Conservation (phyloP, 768 basidiomycete genomes). For the Russula abietina region DNA sequence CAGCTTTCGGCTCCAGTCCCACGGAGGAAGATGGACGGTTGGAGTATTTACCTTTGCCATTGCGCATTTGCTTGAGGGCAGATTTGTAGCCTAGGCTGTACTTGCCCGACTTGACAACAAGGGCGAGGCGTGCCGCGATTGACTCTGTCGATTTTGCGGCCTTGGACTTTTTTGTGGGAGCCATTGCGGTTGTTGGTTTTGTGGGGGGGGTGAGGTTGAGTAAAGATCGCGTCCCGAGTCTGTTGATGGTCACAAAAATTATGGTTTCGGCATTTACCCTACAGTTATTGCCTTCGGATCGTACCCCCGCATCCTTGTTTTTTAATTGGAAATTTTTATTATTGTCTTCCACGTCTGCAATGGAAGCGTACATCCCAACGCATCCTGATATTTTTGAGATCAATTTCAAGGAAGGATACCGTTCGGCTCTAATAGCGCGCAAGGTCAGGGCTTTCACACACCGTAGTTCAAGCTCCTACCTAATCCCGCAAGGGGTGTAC, state of each 20-base stretch:
- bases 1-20: slow-evolving; percentile 98
- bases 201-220: slow-evolving; percentile 17
- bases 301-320: too few species aligned
- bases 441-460: slow-evolving; percentile 28
- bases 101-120: slow-evolving; percentile 99
- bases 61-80: slow-evolving; percentile 96
- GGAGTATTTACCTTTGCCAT: slow-evolving; percentile 80
- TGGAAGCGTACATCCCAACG: slow-evolving; percentile 25
- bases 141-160: slow-evolving; percentile 89
- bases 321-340: too few species aligned
- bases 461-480: background rate
- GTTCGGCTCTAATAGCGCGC: slow-evolving; percentile 34
- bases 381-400: slow-evolving; percentile 35
- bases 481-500: slow-evolving; percentile 1
- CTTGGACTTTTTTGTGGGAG: slow-evolving; percentile 94
- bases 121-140: slow-evolving; percentile 84
- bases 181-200: slow-evolving; percentile 51
- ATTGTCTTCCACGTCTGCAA: background rate
- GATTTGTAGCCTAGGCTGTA: slow-evolving; percentile 98
- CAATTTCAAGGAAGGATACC: slow-evolving; percentile 34
- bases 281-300: too few species aligned
- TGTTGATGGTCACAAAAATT: background rate
- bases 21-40: slow-evolving; percentile 41
- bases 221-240: too few species aligned
- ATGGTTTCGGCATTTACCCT: slow-evolving; percentile 21